A percentile compares a stretch with the other conserved stretches of the same genome.
Evolutionary conservation across 2,329 filamentous ascomycete species (phyloP).

Genomic region (Fusarium buharicum): DNA sequence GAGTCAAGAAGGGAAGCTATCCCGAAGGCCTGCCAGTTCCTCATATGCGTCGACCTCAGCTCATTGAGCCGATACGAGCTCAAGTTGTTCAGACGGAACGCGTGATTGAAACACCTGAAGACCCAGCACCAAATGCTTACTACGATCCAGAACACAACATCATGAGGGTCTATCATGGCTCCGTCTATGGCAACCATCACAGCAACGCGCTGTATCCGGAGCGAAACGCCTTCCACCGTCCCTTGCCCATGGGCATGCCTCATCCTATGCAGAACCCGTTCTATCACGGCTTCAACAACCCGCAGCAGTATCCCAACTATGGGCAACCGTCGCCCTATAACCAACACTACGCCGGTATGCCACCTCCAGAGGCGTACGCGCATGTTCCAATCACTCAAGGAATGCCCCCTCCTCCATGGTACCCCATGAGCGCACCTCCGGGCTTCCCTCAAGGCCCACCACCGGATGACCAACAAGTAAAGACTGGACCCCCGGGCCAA

Average conservation of each 20-base stretch:
- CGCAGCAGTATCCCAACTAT: conserved; percentile 38
- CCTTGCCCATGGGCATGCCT: conserved; percentile 56
- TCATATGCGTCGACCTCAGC: conserved; percentile 54
- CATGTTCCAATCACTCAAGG: conserved; percentile 49
- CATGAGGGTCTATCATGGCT: conserved; percentile 67
- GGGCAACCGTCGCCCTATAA: conserved; percentile 29
- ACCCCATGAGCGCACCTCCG: conserved; percentile 35
- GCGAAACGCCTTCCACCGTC: conserved; percentile 46
- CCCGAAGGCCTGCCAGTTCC: conserved; percentile 46
- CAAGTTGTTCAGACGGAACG: conserved; percentile 66
- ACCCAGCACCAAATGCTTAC: conserved; percentile 69
- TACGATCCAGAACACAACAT: conserved; percentile 64
- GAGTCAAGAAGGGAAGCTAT: conserved; percentile 41
- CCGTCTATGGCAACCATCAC: conserved; percentile 63
- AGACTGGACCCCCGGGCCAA: conserved; percentile 31
- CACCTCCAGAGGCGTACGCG: conserved; percentile 33
- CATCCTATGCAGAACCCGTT: conserved; percentile 58
- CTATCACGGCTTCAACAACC: conserved; percentile 52
- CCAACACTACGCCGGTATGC: conserved; percentile 16
- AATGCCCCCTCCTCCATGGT: conserved; percentile 41
- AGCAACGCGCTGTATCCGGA: conserved; percentile 58
- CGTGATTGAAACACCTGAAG: conserved; percentile 61
- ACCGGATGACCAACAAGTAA: conserved; percentile 12
- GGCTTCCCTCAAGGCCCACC: conserved; percentile 27
- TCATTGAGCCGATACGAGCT: conserved; percentile 60